Evolutionary conservation across 2,329 filamentous ascomycete species (phyloP).

Genomic region (Aureobasidium namibiae): DNA sequence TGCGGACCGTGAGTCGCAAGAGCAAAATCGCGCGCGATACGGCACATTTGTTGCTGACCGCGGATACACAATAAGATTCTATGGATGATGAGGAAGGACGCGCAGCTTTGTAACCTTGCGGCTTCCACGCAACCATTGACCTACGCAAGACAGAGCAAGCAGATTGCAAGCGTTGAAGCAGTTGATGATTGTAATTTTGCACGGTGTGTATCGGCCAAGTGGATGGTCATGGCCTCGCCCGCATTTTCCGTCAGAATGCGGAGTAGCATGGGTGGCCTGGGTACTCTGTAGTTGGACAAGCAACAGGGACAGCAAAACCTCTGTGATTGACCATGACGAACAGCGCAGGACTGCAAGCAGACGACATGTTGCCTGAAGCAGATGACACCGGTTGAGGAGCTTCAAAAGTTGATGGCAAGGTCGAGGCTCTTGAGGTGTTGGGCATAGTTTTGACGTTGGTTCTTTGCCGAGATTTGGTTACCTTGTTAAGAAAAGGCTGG

Average conservation of each 20-base stretch:
- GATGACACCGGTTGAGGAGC: background rate
- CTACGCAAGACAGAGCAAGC: background rate
- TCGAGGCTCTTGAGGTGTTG: background rate
- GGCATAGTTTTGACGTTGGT: slow-evolving; percentile 1
- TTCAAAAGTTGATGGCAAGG: background rate
- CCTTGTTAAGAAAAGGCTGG: background rate
- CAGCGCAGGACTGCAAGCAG: background rate
- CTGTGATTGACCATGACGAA: background rate
- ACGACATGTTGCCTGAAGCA: slow-evolving; percentile 6
- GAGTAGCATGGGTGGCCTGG: background rate
- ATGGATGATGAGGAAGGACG: background rate
- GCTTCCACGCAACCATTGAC: background rate
- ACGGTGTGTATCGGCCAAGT: slow-evolving; percentile 10
- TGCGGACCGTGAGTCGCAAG: slow-evolving; percentile 1
- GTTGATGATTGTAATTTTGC: slow-evolving; percentile 9
- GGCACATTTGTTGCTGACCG: background rate
- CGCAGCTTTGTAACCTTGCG: background rate
- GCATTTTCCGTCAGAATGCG: slow-evolving; percentile 3
- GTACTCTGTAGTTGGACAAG: slow-evolving; percentile 1
- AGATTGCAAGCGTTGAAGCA: slow-evolving; percentile 9
- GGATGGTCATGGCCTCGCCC: slow-evolving; percentile 1
- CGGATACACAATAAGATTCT: background rate
- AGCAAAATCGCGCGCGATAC: slow-evolving; percentile 2
- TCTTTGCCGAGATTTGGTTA: slow-evolving; percentile 8
- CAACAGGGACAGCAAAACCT: slow-evolving; percentile 3